Percentiles rank a stretch among this genome's conserved stretches.
phyloP scores from a whole-genome alignment of 441 rosid genomes.

The Manihot esculenta region DNA sequence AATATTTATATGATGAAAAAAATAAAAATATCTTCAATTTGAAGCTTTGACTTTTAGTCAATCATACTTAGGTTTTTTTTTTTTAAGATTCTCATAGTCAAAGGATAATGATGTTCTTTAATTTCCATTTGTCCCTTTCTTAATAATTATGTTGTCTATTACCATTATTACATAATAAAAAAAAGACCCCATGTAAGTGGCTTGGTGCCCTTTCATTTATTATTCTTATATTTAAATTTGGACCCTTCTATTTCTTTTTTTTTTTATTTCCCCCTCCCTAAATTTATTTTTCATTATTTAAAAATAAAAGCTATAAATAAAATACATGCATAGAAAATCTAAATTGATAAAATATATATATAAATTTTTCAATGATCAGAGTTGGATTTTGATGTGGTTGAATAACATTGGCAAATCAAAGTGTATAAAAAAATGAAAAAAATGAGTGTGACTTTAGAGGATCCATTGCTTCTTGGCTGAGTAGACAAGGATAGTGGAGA shows the following conservation, averaged over 20 bases:
- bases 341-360: too few species aligned
- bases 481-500: too few species aligned
- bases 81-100: slow-evolving; percentile 19
- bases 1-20: too few species aligned
- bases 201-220: slow-evolving; percentile 9
- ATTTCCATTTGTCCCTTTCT: slow-evolving; percentile 6
- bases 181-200: slow-evolving; percentile 4
- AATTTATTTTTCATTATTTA: too few species aligned
- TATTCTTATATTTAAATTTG: not conserved
- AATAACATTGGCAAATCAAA: not conserved
- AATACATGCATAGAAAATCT: too few species aligned
- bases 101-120: slow-evolving; percentile 27
- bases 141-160: slow-evolving; percentile 21
- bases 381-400: too few species aligned
- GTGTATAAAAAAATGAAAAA: not conserved
- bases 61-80: slow-evolving; percentile 8
- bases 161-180: not conserved
- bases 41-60: not conserved
- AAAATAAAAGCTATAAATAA: too few species aligned
- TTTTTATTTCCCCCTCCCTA: too few species aligned
- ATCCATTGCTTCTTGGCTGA: not conserved
- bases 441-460: not conserved
- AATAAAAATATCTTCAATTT: not conserved
- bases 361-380: too few species aligned
- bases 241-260: slow-evolving; percentile 4